Conservation (phyloP, 352 stramenopile species). For the Phytophthora boehmeriae region DNA sequence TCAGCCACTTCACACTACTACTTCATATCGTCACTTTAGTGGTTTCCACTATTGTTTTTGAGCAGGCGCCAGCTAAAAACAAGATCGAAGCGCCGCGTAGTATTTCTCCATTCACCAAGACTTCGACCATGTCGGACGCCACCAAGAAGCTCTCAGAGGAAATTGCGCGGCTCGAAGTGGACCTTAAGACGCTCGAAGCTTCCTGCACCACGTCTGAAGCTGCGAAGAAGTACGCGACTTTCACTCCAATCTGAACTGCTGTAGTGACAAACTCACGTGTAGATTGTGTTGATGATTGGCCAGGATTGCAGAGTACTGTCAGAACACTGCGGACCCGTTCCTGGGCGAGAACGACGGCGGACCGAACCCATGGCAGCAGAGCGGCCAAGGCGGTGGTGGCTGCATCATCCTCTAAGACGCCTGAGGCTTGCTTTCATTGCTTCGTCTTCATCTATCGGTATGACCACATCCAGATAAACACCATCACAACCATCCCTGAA, state of each 20-base stretch:
- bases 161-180: slow-evolving; percentile 76
- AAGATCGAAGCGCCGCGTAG: too few species aligned
- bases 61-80: too few species aligned
- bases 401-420: slow-evolving; percentile 65
- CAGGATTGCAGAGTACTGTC: slow-evolving; percentile 78
- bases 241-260: neutral
- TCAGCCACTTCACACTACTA: too few species aligned
- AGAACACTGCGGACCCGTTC: slow-evolving; percentile 74
- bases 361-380: slow-evolving; percentile 76
- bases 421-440: slow-evolving; percentile 3
- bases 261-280: too few species aligned
- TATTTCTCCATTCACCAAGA: too few species aligned
- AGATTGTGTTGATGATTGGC: too few species aligned
- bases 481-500: slow-evolving; percentile 4
- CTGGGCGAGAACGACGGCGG: slow-evolving; percentile 72
- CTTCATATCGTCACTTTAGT: too few species aligned
- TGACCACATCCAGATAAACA: slow-evolving; percentile 12
- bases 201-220: slow-evolving; percentile 82
- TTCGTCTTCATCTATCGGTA: slow-evolving; percentile 28
- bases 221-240: slow-evolving; percentile 72
- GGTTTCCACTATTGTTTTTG: too few species aligned
- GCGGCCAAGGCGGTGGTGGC: slow-evolving; percentile 59
- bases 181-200: slow-evolving; percentile 81
- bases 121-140: slow-evolving; percentile 52
- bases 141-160: slow-evolving; percentile 84